Conservation (phyloP, 2,329 filamentous ascomycete species). For the Colletotrichum liriopes region DNA sequence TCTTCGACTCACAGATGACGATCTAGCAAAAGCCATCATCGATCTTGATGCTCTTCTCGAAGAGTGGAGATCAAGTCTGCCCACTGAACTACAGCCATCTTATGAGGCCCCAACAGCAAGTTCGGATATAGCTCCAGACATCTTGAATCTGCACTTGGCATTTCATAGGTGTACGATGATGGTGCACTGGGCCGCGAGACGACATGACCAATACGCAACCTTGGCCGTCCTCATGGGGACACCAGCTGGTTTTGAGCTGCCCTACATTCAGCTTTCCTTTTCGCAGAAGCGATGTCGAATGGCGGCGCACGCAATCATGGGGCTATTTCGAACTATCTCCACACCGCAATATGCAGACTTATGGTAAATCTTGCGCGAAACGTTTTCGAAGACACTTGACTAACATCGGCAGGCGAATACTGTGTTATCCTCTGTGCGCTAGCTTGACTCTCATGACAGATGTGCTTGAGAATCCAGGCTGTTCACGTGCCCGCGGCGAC, state of each 20-base stretch:
- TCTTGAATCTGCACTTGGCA: constrained; percentile 36
- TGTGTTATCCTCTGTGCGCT: constrained; percentile 41
- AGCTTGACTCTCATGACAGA: constrained; percentile 33
- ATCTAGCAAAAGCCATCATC: constrained; percentile 32
- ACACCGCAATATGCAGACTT: constrained; percentile 36
- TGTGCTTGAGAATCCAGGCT: constrained; percentile 39
- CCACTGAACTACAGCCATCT: constrained; percentile 22
- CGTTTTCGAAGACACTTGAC: not conserved
- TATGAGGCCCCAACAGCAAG: constrained; percentile 19
- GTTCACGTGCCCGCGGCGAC: constrained; percentile 25
- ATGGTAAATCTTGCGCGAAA: constrained; percentile 24
- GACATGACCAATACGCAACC: constrained; percentile 14
- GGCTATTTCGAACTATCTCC: constrained; percentile 16
- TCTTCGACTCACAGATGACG: constrained; percentile 23
- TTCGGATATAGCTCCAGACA: constrained; percentile 23
- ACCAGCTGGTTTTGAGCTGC: constrained; percentile 17
- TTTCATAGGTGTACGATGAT: constrained; percentile 36
- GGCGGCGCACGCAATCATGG: constrained; percentile 34
- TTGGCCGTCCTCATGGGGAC: constrained; percentile 23
- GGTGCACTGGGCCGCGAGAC: constrained; percentile 40
- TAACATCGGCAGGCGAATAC: constrained; percentile 27
- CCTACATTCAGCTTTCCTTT: constrained; percentile 27
- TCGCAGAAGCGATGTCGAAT: constrained; percentile 36
- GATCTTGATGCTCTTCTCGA: constrained; percentile 38
- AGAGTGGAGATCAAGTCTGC: constrained; percentile 34